Base-by-base conservation (phyloP, 139 green algal species). In the Chlamydomonas schloesseri region DNA sequence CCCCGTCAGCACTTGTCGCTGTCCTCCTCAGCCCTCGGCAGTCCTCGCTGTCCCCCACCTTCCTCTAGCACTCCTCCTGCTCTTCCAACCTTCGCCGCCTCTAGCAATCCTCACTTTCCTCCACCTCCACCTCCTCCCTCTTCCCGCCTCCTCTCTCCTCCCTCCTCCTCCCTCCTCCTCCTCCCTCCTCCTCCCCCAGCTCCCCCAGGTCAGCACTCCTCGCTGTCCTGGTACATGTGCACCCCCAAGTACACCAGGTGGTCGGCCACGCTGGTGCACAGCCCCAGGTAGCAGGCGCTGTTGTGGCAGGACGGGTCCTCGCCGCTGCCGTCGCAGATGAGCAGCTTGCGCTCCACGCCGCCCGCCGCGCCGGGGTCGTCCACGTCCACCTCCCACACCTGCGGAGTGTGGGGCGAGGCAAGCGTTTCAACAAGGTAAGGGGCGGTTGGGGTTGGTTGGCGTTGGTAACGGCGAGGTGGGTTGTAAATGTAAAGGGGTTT, bases 241-340 rank as follows among this genome's bases (percentile, higher is more conserved):
- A 91, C 74, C 3, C 90, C 92, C 69, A 97, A 86, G 78, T 98
- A 98, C 31, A 88, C 53, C 71, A 98, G 83, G 77, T 98, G 96
- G 88, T 98, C 96, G 9, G 91, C 79, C 0, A 98, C 80, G 53
- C 50, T 76, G 33, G 94, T 97, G 91, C 96, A 98, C 71, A 98
- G 84, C 20, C 96, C 96, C 77, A 97, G 89, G 53, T 90, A 91
- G 93, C 96, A 98, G 47, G 94, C 91, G 14, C 65, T 91, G 89
- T 98, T 96, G 89, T 98, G 95, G 86, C 96, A 98, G 18, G 81
- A 88, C 23, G 94, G 92, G 87, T 98, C 96, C 82, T 98, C 96
- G 3, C 96, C 96, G 9, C 28, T 93, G 23, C 79, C 90, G 72
- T 98, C 95, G 83, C 96, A 98, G 42, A 97, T 29, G 37, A 93